Base-by-base conservation (phyloP, 345 rosid genomes). In the Boechera stricta region DNA sequence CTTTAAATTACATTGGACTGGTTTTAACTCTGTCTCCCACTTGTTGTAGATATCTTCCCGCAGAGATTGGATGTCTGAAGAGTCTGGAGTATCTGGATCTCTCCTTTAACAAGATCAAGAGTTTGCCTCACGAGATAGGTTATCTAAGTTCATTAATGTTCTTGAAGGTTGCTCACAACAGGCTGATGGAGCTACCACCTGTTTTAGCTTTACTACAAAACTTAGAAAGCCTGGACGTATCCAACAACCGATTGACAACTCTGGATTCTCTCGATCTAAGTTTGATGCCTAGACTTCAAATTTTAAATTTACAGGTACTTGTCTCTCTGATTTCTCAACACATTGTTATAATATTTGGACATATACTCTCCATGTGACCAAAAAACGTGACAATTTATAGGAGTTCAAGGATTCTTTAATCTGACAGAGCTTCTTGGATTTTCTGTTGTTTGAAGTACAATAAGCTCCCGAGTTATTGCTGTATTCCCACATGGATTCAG, bases 81-180 rank as follows among this genome's bases (percentile, higher is more conserved):
- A 86, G 85, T 45, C 82, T 95, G 83, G 94, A 92, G 87, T 84
- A 79, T 75, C 81, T 95, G 80, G 98, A 95, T 74, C 94, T 95
- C 62, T 95, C 99, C 64, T 95, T 89, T 81, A 95, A 95, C 83
- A 95, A 92, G 82, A 79, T 95, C 81, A 95, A 91, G 87, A 77
- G 36, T 77, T 84, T 95, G 69, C 99, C 99, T 13, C 55, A 69
- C 49, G 98, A 95, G 87, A 85, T 95, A 47, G 77, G 85, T 74
- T 83, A 71, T 82, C 82, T 95, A 76, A 88, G 75, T 69, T 83
- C 86, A 41, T 88, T 95, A 84, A 84, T 84, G 62, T 84, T 86
- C 41, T 75, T 95, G 82, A 95, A 91, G 82, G 86, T 88, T 15
- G 88, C 99, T 52, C 87, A 92, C 77, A 95, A 95, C 81, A 95